Conservation (phyloP, 179 eudicot species). For the Heliamphora pulchella region DNA sequence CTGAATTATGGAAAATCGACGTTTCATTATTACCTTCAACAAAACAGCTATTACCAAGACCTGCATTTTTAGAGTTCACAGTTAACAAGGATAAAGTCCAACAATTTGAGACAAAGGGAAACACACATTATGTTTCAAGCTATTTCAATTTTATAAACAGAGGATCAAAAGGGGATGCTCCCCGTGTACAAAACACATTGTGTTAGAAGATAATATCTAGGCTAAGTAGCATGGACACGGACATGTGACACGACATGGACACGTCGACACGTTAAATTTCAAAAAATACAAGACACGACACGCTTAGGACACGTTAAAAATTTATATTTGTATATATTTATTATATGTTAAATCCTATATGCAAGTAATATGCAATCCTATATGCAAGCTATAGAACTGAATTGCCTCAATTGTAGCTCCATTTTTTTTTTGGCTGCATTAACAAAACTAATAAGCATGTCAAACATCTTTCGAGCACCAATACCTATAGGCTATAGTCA, state of each 20-base stretch:
- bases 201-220: not conserved
- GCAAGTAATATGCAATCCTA: not conserved
- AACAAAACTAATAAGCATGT: not conserved
- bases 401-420: not conserved
- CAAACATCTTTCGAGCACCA: not conserved
- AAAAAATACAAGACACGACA: no score
- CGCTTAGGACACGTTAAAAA: no score
- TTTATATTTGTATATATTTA: no score
- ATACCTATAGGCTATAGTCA: not conserved
- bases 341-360: no score
- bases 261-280: no score
- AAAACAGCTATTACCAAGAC: constrained; percentile 92
- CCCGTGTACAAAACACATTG: no score
- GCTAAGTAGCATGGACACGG: no score
- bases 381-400: not conserved
- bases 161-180: no score
- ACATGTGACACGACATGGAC: no score
- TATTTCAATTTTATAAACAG: no score
- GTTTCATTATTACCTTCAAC: constrained; percentile 74
- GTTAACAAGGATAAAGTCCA: not conserved
- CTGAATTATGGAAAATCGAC: constrained; percentile 92
- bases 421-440: not conserved
- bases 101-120: not conserved
- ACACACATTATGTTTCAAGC: not conserved
- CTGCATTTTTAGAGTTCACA: constrained; percentile 30